Evolutionary conservation across 169 alveolate species (phyloP).

Genomic region (Cyclospora cayetanensis): DNA sequence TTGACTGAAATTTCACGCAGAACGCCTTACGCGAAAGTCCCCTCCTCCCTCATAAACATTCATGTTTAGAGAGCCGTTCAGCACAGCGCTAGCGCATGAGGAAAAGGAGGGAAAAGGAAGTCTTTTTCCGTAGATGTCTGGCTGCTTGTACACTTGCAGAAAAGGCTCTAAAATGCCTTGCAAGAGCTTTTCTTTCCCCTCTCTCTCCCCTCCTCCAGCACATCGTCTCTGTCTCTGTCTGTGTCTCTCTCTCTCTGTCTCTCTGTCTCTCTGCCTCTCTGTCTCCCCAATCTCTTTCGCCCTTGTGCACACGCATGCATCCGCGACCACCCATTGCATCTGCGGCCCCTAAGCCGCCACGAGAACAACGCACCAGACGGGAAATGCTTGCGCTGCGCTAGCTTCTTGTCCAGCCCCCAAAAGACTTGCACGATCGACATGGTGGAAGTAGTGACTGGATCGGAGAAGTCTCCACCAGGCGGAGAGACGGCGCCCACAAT

Average conservation of each 20-base stretch:
- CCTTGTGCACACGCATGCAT: too few relatives aligned
- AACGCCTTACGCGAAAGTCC: neutral
- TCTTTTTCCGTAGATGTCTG: too few relatives aligned
- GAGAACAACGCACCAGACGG: conserved; percentile 86
- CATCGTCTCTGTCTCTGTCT: too few relatives aligned
- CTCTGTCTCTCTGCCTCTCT: too few relatives aligned
- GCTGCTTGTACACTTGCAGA: too few relatives aligned
- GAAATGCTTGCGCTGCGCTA: conserved; percentile 99
- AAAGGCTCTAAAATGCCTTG: too few relatives aligned
- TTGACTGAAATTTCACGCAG: conserved; percentile 83
- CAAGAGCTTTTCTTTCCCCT: too few relatives aligned
- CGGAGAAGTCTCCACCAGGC: conserved; percentile 95
- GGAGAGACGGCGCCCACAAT: conserved; percentile 99
- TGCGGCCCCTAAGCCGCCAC: neutral
- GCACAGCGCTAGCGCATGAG: neutral
- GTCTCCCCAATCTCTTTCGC: too few relatives aligned
- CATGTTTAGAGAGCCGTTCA: neutral
- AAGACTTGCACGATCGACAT: conserved; percentile 98
- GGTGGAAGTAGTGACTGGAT: conserved; percentile 99
- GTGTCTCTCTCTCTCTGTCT: too few relatives aligned
- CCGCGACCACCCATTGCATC: too few relatives aligned
- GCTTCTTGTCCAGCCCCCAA: conserved; percentile 99
- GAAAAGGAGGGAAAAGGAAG: too few relatives aligned
- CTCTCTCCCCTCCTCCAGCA: too few relatives aligned
- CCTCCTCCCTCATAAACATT: neutral